These are phyloP conservation scores for Annulohypoxylon nitens DNA, from an alignment of 495 filamentous ascomycete genomes.

Conservation along the genomic window DNA sequence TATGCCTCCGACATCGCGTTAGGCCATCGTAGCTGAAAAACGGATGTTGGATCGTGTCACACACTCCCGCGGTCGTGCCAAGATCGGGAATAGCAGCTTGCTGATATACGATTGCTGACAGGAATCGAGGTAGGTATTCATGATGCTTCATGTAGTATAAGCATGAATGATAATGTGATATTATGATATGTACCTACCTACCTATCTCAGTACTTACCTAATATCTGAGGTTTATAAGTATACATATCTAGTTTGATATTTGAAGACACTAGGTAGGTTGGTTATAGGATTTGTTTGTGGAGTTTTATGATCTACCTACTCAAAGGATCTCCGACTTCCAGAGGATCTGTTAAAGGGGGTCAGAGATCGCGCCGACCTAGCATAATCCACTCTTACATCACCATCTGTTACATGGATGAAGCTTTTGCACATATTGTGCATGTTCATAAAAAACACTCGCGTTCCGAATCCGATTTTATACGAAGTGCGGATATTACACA, in stretches of 20 bases:
- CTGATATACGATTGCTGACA: not conserved
- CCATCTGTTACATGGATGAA: too few species aligned
- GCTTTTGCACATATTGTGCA: not conserved
- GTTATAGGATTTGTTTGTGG: not conserved
- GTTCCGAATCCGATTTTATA: not conserved
- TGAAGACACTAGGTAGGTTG: not conserved
- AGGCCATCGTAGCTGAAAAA: not conserved
- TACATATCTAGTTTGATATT: too few species aligned
- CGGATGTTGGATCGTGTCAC: not conserved
- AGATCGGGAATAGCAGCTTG: not conserved
- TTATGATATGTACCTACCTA: not conserved
- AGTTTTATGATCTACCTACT: not conserved
- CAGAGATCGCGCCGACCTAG: not conserved
- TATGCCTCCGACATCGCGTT: constrained; percentile 12
- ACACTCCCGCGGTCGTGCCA: constrained; percentile 3
- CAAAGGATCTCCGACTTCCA: not conserved
- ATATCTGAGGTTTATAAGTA: too few species aligned
- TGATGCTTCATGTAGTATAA: not conserved
- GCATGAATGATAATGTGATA: not conserved
- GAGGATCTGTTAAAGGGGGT: too few species aligned
- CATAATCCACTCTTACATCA: not conserved
- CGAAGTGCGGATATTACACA: not conserved
- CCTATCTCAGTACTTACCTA: too few species aligned
- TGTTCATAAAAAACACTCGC: not conserved
- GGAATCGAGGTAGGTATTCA: not conserved